Base-by-base conservation (phyloP, 2,329 filamentous ascomycete species). In the Drechslerella coelobrocha region DNA sequence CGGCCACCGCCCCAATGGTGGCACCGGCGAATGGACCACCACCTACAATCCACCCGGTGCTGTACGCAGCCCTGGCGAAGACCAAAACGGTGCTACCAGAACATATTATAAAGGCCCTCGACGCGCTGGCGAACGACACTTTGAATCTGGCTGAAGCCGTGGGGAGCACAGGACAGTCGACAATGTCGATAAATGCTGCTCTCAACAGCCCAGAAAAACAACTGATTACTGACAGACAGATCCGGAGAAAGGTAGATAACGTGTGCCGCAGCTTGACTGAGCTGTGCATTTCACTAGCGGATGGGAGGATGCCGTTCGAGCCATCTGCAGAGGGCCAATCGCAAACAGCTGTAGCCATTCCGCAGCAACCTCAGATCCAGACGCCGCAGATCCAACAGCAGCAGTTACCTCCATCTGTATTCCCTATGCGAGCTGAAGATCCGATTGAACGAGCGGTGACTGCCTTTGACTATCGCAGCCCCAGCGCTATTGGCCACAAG, bases 191-290 rank as follows among this genome's bases (percentile, higher is more conserved):
- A 12, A 69, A 88, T 27, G 79, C 81, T 31, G 79, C 80, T 54
- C 73, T 76, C 50, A 75, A 77, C 23, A 79, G 80, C 10, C 65
- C 65, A 2, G 65, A 69, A 48, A 69, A 69, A 31, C 65, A 69
- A 29, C 82, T 82, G 0, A 80, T 87, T 9, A 88, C 90, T 0
- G 93, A 99, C 77, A 86, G 94, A 54, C 91, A 96, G 77, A 83
- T 96, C 14, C 87, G 92, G 52, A 87, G 93, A 72, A 97, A 96
- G 79, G 91, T 91, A 26, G 93, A 99, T 77, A 92, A 89, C 76
- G 87, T 99, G 77, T 97, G 94, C 78, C 89, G 93, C 59, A 94
- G 90, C 76, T 81, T 99, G 73, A 97, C 93, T 0, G 94, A 99
- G 78, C 83, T 99, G 5, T 96, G 91, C 77, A 85, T 99, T 61